Conservation (phyloP, 345 rosid species). For the Kernera saxatilis region DNA sequence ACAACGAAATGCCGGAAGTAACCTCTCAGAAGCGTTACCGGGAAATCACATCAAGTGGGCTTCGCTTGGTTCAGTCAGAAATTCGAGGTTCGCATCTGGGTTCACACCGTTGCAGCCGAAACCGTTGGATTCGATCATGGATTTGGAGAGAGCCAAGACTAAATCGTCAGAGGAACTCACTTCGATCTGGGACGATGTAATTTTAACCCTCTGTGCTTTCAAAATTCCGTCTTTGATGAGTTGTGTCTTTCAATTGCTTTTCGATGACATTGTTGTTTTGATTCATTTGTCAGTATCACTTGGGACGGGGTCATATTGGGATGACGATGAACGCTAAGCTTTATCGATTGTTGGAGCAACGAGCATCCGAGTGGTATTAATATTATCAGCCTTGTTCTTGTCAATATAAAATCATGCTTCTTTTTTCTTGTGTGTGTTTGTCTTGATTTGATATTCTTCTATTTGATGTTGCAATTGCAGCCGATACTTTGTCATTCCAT, state of each 20-base stretch:
- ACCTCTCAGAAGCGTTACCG: constrained; percentile 35
- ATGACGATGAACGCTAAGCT: constrained; percentile 66
- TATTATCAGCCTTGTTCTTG: constrained; percentile 1
- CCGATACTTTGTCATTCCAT: constrained; percentile 78
- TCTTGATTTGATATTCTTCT: constrained; percentile 2
- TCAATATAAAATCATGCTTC: not conserved
- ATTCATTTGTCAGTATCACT: constrained; percentile 53
- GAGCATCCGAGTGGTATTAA: constrained; percentile 75
- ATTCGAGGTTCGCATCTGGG: constrained; percentile 76
- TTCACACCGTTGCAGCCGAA: constrained; percentile 77
- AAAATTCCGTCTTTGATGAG: not conserved
- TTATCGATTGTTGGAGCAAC: constrained; percentile 64
- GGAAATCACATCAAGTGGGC: constrained; percentile 52
- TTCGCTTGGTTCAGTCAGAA: constrained; percentile 62
- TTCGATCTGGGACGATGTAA: constrained; percentile 86
- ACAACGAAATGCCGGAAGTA: constrained; percentile 10
- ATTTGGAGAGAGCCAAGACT: constrained; percentile 56
- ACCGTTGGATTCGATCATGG: constrained; percentile 85
- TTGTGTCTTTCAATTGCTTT: not conserved
- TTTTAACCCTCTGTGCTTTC: not conserved
- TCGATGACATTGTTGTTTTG: not conserved
- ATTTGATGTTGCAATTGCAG: constrained; percentile 39
- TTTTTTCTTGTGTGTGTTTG: not conserved
- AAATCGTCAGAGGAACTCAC: constrained; percentile 75
- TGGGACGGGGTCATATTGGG: constrained; percentile 90